phyloP scores from a whole-genome alignment of 495 filamentous ascomycete species.

The Penicilliopsis zonata region DNA sequence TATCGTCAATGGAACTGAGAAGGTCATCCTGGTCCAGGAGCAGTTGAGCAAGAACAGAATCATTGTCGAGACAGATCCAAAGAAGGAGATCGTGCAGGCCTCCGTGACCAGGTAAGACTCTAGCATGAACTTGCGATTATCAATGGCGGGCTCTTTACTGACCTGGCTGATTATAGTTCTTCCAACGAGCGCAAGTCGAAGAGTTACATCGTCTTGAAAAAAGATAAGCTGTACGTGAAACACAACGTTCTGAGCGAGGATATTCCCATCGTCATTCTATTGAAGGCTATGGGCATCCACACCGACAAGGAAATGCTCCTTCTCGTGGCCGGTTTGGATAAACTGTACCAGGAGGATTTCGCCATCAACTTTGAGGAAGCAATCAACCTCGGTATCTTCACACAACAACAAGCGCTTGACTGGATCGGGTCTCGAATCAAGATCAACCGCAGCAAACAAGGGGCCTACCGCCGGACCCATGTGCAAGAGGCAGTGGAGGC shows the following conservation, averaged over 20 bases:
- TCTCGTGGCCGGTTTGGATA: conserved; percentile 74
- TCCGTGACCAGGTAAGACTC: conserved; percentile 64
- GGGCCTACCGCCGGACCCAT: conserved; percentile 49
- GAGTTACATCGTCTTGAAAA: conserved; percentile 86
- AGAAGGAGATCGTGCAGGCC: conserved; percentile 85
- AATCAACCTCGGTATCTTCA: conserved; percentile 65
- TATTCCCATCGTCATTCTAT: conserved; percentile 78
- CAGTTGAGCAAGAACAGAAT: conserved; percentile 98
- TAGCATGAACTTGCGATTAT: not conserved
- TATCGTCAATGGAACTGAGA: conserved; percentile 93
- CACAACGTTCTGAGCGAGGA: conserved; percentile 91
- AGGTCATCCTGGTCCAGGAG: conserved; percentile 96
- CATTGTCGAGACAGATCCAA: conserved; percentile 84
- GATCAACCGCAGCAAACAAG: conserved; percentile 58
- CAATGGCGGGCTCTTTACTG: not conserved
- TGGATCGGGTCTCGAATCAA: conserved; percentile 79
- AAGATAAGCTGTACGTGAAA: conserved; percentile 75
- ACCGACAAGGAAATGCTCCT: conserved; percentile 90
- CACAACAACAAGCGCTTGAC: conserved; percentile 89
- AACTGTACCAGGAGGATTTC: conserved; percentile 84
- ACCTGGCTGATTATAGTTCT: conserved; percentile 42
- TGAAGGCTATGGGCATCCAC: conserved; percentile 89
- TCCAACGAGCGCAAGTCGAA: conserved; percentile 96
- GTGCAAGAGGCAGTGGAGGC: conserved; percentile 86
- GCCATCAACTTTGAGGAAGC: conserved; percentile 89